A percentile compares a stretch with the other conserved stretches of the same genome.
phyloP scores from a whole-genome alignment of 768 basidiomycete genomes.

The Xerocomellus intermedius region DNA sequence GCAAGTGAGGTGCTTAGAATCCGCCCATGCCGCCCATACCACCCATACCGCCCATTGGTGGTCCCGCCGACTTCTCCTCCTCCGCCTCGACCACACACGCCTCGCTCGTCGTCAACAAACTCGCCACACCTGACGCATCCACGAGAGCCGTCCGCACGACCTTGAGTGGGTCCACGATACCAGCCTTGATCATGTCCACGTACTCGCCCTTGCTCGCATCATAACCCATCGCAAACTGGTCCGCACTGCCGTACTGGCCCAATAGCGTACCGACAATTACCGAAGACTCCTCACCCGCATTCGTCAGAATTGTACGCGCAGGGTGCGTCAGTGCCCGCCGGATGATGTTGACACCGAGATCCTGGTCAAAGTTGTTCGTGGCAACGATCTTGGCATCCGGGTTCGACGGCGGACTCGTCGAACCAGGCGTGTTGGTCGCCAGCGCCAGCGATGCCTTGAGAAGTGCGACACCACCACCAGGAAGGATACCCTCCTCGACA shows the following conservation, averaged over 20 bases:
- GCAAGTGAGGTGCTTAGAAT: slow-evolving; percentile 30
- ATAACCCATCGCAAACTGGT: slow-evolving; percentile 86
- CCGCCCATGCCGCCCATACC: slow-evolving; percentile 58
- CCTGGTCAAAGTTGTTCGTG: slow-evolving; percentile 94
- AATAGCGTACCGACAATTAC: slow-evolving; percentile 91
- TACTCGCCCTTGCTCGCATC: slow-evolving; percentile 92
- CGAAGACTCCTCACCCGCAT: slow-evolving; percentile 91
- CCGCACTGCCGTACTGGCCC: slow-evolving; percentile 60
- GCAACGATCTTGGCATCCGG: slow-evolving; percentile 65
- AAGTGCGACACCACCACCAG: slow-evolving; percentile 92
- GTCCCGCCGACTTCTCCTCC: slow-evolving; percentile 63
- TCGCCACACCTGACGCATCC: slow-evolving; percentile 90
- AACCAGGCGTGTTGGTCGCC: slow-evolving; percentile 49
- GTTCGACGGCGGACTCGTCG: slow-evolving; percentile 45
- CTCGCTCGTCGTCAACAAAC: slow-evolving; percentile 90
- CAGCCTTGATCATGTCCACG: slow-evolving; percentile 90
- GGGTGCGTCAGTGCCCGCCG: slow-evolving; percentile 87
- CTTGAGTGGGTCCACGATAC: slow-evolving; percentile 95
- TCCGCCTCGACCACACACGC: slow-evolving; percentile 89
- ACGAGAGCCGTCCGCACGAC: slow-evolving; percentile 92
- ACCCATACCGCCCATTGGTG: slow-evolving; percentile 59
- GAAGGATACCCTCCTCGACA: slow-evolving; percentile 97
- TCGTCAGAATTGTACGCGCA: slow-evolving; percentile 83
- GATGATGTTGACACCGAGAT: slow-evolving; percentile 93
- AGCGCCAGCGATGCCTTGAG: slow-evolving; percentile 80